Conservation (phyloP, 2,329 filamentous ascomycete genomes). For the Aspergillus tubingensis region DNA sequence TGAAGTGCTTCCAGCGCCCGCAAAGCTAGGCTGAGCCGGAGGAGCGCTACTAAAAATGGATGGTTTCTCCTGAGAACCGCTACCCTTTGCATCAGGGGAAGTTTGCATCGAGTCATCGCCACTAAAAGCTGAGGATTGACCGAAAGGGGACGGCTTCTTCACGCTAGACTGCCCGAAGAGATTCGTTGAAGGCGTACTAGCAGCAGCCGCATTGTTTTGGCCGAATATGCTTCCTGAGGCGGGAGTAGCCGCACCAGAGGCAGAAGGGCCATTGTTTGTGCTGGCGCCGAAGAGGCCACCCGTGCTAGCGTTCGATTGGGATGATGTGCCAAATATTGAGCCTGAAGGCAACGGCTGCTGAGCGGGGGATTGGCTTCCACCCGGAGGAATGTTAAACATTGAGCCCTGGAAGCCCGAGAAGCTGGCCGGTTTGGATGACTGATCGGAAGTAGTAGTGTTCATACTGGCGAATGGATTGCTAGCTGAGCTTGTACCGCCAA, state of each 20-base stretch:
- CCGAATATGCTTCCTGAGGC: slow-evolving; percentile 26
- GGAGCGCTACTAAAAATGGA: slow-evolving; percentile 26
- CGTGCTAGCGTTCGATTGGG: slow-evolving; percentile 16
- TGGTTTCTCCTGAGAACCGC: slow-evolving; percentile 19
- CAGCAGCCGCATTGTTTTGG: slow-evolving; percentile 18
- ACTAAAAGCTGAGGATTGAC: slow-evolving; percentile 26
- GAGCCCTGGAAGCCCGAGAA: slow-evolving; percentile 36
- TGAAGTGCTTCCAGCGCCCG: slow-evolving; percentile 16
- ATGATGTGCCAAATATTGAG: slow-evolving; percentile 23
- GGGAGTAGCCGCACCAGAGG: slow-evolving; percentile 20
- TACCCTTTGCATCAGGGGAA: slow-evolving; percentile 33
- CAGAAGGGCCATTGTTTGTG: slow-evolving; percentile 15
- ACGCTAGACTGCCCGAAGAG: slow-evolving; percentile 27
- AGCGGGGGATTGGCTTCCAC: slow-evolving; percentile 22
- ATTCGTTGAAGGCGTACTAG: slow-evolving; percentile 19
- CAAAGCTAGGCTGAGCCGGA: slow-evolving; percentile 20
- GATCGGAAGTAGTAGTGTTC: slow-evolving; percentile 22
- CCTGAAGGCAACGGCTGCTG: slow-evolving; percentile 26
- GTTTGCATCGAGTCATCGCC: slow-evolving; percentile 36
- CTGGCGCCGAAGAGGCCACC: slow-evolving; percentile 22
- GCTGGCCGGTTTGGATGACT: slow-evolving; percentile 18
- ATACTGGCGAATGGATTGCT: slow-evolving; percentile 42
- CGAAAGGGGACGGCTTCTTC: slow-evolving; percentile 29
- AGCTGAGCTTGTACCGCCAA: slow-evolving; percentile 21
- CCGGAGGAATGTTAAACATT: slow-evolving; percentile 33